Evolutionary conservation across 306 rosid genomes (phyloP).

Genomic region (Citrullus amarus): DNA sequence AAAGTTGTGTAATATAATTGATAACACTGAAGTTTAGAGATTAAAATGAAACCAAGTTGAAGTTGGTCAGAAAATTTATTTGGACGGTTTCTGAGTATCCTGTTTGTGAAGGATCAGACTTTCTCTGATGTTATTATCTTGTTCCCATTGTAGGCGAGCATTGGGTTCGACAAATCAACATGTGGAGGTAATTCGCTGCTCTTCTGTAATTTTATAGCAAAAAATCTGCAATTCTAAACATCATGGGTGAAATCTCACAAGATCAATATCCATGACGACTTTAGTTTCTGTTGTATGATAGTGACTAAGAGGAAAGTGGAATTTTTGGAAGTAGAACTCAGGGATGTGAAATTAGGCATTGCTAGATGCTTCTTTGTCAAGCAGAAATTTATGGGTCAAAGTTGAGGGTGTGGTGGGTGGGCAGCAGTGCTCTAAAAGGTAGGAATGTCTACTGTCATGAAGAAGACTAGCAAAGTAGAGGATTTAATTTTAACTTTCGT

Average conservation of each 20-base stretch:
- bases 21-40: background rate
- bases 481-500: background rate
- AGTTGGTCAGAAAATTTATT: background rate
- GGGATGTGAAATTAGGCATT: background rate
- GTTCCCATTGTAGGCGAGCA: background rate
- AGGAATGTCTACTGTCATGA: background rate
- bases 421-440: background rate
- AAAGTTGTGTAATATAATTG: background rate
- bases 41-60: background rate
- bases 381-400: background rate
- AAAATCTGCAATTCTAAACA: background rate
- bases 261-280: background rate
- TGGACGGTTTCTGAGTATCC: background rate
- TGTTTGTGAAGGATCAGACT: background rate
- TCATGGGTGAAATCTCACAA: background rate
- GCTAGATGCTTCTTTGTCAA: background rate
- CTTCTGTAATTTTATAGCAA: background rate
- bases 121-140: background rate
- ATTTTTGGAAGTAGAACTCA: background rate
- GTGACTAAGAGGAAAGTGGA: background rate
- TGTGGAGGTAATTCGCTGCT: constrained; percentile 2
- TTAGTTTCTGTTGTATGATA: background rate
- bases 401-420: background rate
- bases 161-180: background rate
- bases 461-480: background rate